Evolutionary conservation across 2,329 filamentous ascomycete genomes (phyloP).

Genomic region (Hysterium pulicare): DNA sequence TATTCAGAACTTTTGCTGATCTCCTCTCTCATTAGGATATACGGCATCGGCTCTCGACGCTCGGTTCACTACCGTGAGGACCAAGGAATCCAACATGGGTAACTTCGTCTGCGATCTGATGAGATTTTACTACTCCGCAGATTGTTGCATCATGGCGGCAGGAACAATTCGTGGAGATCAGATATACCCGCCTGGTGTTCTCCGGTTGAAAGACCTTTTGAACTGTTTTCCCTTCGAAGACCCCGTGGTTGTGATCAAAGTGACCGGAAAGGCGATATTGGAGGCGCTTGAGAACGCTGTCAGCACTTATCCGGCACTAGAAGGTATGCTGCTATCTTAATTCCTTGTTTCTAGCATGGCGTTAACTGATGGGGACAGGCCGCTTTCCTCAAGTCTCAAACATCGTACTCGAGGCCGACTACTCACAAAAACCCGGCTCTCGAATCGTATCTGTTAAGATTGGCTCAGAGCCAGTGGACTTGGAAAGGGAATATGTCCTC

Average conservation of each 20-base stretch:
- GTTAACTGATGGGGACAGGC: conserved; percentile 12
- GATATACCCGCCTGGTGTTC: conserved; percentile 76
- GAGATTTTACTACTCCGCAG: conserved; percentile 75
- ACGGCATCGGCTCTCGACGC: conserved; percentile 80
- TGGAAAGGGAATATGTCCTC: conserved; percentile 64
- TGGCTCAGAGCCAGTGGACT: conserved; percentile 58
- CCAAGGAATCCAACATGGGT: conserved; percentile 75
- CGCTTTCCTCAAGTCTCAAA: conserved; percentile 85
- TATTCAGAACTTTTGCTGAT: too few species aligned
- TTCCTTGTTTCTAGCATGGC: background rate
- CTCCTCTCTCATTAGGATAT: conserved; percentile 61
- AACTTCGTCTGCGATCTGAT: conserved; percentile 93
- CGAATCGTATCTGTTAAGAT: conserved; percentile 64
- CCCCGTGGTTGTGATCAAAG: conserved; percentile 72
- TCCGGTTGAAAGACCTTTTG: conserved; percentile 77
- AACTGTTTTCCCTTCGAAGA: conserved; percentile 93
- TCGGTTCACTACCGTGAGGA: conserved; percentile 77
- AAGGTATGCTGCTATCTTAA: conserved; percentile 48
- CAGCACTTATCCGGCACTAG: conserved; percentile 74
- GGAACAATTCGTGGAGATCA: conserved; percentile 87
- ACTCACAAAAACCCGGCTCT: conserved; percentile 55
- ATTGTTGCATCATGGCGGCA: conserved; percentile 79
- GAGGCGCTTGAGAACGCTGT: conserved; percentile 85
- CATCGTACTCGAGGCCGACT: conserved; percentile 72
- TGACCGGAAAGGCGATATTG: conserved; percentile 68